phyloP scores from a whole-genome alignment of 1,284 basidiomycete species.

The Sanghuangporus weigelae region DNA sequence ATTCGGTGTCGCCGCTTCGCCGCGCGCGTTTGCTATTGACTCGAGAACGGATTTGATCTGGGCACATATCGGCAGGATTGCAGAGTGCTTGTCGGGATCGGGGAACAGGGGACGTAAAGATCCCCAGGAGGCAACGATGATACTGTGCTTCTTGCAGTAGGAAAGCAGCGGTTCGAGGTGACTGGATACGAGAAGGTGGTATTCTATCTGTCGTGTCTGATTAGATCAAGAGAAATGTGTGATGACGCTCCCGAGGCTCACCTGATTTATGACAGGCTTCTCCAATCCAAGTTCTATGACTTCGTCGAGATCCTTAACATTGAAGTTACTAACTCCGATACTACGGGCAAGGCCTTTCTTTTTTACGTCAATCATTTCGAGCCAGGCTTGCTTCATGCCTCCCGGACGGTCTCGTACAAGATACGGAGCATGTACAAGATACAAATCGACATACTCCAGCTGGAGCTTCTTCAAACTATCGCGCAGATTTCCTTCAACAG shows the following conservation, averaged over 20 bases:
- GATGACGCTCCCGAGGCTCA: conserved; percentile 19
- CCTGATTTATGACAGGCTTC: conserved; percentile 45
- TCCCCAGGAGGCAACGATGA: conserved; percentile 64
- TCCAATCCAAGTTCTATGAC: conserved; percentile 36
- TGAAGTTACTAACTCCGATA: conserved; percentile 86
- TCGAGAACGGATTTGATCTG: conserved; percentile 44
- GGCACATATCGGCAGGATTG: conserved; percentile 36
- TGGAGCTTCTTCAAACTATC: conserved; percentile 53
- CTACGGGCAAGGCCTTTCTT: conserved; percentile 64
- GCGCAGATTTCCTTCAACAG: conserved; percentile 43
- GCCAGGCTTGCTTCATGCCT: conserved; percentile 58
- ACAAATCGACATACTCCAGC: conserved; percentile 31
- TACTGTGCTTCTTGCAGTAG: conserved; percentile 53
- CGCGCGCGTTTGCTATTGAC: conserved; percentile 22
- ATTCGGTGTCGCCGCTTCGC: conserved; percentile 41
- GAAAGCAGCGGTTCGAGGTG: conserved; percentile 48
- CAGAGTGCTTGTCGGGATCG: conserved; percentile 48
- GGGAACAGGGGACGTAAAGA: conserved; percentile 56
- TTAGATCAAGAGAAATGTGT: neutral
- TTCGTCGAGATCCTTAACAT: conserved; percentile 45
- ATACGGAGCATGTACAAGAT: conserved; percentile 46
- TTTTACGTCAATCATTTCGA: conserved; percentile 64
- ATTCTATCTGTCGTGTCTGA: conserved; percentile 59
- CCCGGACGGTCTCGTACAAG: conserved; percentile 29
- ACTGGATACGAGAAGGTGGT: conserved; percentile 70